phyloP scores from a whole-genome alignment of 345 rosid species.

The Bruguiera parviflora region DNA sequence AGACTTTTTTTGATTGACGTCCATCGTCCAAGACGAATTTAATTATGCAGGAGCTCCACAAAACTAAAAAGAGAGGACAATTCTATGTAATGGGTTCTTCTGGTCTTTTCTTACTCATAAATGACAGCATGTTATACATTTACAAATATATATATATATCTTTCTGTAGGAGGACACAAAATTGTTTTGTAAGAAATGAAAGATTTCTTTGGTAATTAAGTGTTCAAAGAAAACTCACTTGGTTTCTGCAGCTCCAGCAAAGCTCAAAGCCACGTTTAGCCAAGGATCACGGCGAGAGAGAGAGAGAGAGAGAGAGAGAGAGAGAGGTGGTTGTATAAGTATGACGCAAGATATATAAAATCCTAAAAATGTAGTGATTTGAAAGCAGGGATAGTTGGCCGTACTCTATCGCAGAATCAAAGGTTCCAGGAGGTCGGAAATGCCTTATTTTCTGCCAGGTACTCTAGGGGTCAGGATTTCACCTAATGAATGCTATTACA shows the following conservation, averaged over 20 bases:
- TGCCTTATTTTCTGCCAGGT: conserved; percentile 17
- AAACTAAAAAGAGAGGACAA: conserved; percentile 8
- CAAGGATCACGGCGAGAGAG: neutral
- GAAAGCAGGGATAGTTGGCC: conserved; percentile 2
- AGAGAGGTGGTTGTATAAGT: conserved; percentile 10
- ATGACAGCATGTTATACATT: neutral
- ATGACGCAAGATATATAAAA: conserved; percentile 29
- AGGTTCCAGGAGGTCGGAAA: conserved; percentile 17
- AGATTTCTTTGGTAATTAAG: conserved; percentile 17
- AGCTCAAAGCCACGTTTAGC: neutral
- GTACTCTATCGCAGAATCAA: conserved; percentile 2
- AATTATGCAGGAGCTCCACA: conserved; percentile 1
- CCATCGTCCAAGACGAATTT: conserved; percentile 35
- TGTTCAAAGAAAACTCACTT: neutral
- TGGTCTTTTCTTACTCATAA: conserved; percentile 14
- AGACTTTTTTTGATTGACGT: conserved; percentile 49
- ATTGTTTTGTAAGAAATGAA: conserved; percentile 43
- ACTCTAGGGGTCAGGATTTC: conserved; percentile 16
- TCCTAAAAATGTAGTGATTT: neutral
- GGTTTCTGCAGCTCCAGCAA: neutral
- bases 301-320: conserved; percentile 13
- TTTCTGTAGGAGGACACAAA: conserved; percentile 24
- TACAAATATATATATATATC: neutral
- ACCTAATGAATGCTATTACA: conserved; percentile 1
- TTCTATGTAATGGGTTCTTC: conserved; percentile 17